Evolutionary conservation across 2,329 filamentous ascomycete genomes (phyloP), one percentile per base, ranked within the genome.

Genomic region (Cordyceps militaris): DNA sequence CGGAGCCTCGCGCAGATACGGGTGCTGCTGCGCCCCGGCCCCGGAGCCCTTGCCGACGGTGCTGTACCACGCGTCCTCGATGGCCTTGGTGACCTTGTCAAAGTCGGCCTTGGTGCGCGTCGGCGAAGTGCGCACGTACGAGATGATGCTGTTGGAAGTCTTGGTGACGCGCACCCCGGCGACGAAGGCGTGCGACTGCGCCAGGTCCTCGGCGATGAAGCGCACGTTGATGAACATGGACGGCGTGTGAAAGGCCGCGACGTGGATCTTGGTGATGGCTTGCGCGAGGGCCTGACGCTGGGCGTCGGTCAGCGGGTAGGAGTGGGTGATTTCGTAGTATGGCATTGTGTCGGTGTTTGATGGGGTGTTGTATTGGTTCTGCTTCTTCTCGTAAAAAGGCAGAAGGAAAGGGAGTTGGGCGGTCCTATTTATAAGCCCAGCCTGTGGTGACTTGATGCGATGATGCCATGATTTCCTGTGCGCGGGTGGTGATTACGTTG

Each of bases 221-320:
- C 14, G 46, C 16, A 57, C 55, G 14, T 51, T 50, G 46, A 57
- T 47, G 49, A 57, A 57, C 34, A 57, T 40, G 55, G 55, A 51
- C 3, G 55, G 55, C 14, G 55, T 57, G 14, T 14, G 16, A 14
- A 57, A 57, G 11, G 55, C 28, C 23, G 14, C 23, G n/a, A 26
- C 36, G 16, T 57, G 55, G n/a, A 51, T 26, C 6, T 4, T 13
- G 4, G 55, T 57, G 26, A 57, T 51, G 24, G 34, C 47, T 13
- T n/a, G 19, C 4, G 55, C 55, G 2, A 57, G 34, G 4, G 10
- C 26, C 14, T 57, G 44, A 8, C 26, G 36, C 44, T 57, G 55
- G 9, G 23, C 55, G 21, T 34, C 55, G 9, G 34, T 57, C 8
- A 57, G 24, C 3, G 55, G 36, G 21, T 21, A 3, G 36, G 55